Conservation (phyloP, 108 stramenopile species). For the Cylindrotheca closterium region DNA sequence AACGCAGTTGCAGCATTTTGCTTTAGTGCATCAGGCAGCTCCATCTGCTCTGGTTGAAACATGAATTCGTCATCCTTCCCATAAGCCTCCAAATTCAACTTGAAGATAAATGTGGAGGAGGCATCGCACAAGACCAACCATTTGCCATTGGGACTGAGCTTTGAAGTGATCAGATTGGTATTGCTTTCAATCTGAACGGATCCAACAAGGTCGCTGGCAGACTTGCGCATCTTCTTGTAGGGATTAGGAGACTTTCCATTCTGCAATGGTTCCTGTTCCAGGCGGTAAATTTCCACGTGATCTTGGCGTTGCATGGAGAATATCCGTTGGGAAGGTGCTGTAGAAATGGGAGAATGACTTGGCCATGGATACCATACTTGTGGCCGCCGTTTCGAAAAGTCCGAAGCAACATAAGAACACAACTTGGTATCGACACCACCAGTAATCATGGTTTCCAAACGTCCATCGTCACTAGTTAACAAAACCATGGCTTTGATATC, state of each 20-base stretch:
- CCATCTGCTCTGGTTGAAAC: constrained; percentile 16
- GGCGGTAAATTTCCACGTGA: constrained; percentile 59
- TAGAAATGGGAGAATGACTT: constrained; percentile 47
- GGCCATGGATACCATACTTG: constrained; percentile 79
- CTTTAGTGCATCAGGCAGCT: constrained; percentile 15
- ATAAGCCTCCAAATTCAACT: background rate
- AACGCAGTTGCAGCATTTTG: constrained; percentile 11
- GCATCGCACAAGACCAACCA: constrained; percentile 26
- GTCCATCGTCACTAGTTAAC: constrained; percentile 9
- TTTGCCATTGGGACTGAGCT: constrained; percentile 26
- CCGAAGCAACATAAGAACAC: constrained; percentile 68
- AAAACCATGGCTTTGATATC: constrained; percentile 87
- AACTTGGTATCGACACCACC: constrained; percentile 91
- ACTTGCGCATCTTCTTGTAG: background rate
- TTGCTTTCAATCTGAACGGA: constrained; percentile 49
- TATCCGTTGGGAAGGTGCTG: constrained; percentile 36
- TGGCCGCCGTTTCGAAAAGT: constrained; percentile 66
- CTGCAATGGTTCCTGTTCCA: too few species aligned
- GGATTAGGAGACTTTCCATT: background rate
- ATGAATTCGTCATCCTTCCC: background rate
- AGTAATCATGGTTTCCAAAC: constrained; percentile 70
- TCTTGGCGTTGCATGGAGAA: constrained; percentile 56
- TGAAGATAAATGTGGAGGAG: constrained; percentile 11
- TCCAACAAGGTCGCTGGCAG: constrained; percentile 43
- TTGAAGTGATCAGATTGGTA: constrained; percentile 40